A percentile compares a stretch with the other conserved stretches of the same genome.
Evolutionary conservation across 768 basidiomycete genomes (phyloP).

Genomic region (Tephrocybe rancida): DNA sequence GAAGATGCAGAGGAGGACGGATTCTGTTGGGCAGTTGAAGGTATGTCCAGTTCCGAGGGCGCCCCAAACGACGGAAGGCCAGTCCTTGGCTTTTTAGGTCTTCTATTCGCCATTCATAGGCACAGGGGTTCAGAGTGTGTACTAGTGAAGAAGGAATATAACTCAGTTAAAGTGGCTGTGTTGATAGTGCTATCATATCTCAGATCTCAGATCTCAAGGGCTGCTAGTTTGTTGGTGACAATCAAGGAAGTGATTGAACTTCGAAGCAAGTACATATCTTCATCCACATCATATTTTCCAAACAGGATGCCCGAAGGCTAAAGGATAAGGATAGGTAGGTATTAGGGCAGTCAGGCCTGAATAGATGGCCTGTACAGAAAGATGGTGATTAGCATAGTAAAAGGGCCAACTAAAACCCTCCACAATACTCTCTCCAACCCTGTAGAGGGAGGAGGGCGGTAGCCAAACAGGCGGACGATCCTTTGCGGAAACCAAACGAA

Average conservation of each 20-base stretch:
- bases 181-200: neutral
- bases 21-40: constrained; percentile 30
- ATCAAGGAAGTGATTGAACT: no score
- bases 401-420: constrained; percentile 42
- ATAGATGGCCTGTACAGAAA: constrained; percentile 10
- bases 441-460: constrained; percentile 12
- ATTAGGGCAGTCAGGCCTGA: neutral
- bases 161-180: no score
- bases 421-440: constrained; percentile 38
- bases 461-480: constrained; percentile 19
- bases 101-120: constrained; percentile 10
- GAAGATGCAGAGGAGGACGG: constrained; percentile 58
- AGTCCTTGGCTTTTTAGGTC: constrained; percentile 15
- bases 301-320: no score
- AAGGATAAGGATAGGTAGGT: no score
- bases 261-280: no score
- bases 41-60: constrained; percentile 44
- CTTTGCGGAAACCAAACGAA: constrained; percentile 23
- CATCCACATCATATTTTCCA: no score
- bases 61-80: constrained; percentile 37
- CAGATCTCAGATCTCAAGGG: no score
- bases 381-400: constrained; percentile 28
- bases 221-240: no score
- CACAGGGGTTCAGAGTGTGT: neutral
- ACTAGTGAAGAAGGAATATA: no score